A percentile compares a stretch with the other conserved stretches of the same genome.
Conservation (phyloP, 2,329 filamentous ascomycete genomes). For the Sclerotinia minor region DNA sequence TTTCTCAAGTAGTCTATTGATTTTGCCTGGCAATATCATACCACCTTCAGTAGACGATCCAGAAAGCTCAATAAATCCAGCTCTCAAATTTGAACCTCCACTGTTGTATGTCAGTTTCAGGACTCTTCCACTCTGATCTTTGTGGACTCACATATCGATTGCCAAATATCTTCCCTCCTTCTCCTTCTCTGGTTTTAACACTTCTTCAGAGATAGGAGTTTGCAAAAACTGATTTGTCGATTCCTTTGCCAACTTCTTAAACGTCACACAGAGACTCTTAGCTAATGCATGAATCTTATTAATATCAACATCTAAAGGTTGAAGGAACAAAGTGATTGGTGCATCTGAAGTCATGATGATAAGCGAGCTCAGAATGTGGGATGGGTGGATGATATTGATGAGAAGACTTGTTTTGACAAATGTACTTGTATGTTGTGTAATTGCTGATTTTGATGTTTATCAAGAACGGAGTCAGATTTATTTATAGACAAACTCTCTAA, state of each 20-base stretch:
- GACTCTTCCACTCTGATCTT: background rate
- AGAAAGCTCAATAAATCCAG: conserved; percentile 64
- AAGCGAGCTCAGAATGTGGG: conserved; percentile 15
- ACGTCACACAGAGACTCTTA: conserved; percentile 49
- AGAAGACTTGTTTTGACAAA: conserved; percentile 6
- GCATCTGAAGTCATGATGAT: conserved; percentile 30
- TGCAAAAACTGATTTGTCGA: conserved; percentile 58
- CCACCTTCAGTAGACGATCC: conserved; percentile 35
- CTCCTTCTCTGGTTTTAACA: conserved; percentile 52
- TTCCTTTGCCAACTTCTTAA: conserved; percentile 52
- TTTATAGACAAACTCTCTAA: too few species aligned
- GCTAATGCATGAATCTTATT: conserved; percentile 51
- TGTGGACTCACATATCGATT: conserved; percentile 61
- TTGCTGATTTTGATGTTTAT: background rate
- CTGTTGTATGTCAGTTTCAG: conserved; percentile 46
- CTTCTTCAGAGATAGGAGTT: conserved; percentile 61
- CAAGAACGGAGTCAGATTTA: background rate
- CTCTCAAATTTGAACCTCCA: conserved; percentile 68
- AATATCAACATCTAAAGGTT: conserved; percentile 52
- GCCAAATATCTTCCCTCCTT: conserved; percentile 58
- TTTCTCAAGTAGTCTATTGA: conserved; percentile 59
- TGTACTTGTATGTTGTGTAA: background rate
- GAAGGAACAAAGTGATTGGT: conserved; percentile 46
- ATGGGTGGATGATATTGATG: background rate
- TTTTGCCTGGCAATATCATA: conserved; percentile 29